These are phyloP conservation scores for Patellifolia procumbens DNA, from an alignment of 179 eudicot genomes.

Conservation along the genomic window DNA sequence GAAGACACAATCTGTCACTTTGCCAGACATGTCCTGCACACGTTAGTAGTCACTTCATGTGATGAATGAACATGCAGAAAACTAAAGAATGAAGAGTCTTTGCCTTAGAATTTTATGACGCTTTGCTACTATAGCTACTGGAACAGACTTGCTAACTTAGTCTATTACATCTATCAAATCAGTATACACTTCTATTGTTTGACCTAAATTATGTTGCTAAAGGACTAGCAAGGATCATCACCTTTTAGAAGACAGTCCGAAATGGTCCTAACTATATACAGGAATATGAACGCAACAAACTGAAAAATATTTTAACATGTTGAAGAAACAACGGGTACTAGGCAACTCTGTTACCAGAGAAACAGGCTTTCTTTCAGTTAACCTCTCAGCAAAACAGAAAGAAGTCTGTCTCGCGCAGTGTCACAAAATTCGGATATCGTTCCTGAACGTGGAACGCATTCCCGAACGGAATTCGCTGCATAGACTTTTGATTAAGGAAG, in stretches of 20 bases:
- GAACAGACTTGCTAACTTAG: neutral
- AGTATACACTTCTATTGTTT: neutral
- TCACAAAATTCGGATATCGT: no score
- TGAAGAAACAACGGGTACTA: neutral
- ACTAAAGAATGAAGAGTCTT: neutral
- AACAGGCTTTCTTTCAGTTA: neutral
- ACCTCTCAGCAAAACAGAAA: neutral
- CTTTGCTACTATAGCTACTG: neutral
- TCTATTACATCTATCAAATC: no score
- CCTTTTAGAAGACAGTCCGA: neutral
- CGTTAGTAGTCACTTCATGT: neutral
- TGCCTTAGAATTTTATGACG: neutral
- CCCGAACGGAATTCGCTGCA: no score
- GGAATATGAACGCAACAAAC: no score
- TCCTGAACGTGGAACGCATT: no score
- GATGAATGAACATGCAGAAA: neutral
- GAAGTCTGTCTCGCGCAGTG: neutral
- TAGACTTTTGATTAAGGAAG: no score
- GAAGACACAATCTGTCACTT: neutral
- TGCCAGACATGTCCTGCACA: neutral
- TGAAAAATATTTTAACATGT: neutral
- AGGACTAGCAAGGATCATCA: neutral
- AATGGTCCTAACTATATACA: neutral
- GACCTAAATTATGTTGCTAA: no score
- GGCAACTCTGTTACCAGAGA: neutral